phyloP scores from a whole-genome alignment of 2,329 filamentous ascomycete species.

The Penicillium nordicum region DNA sequence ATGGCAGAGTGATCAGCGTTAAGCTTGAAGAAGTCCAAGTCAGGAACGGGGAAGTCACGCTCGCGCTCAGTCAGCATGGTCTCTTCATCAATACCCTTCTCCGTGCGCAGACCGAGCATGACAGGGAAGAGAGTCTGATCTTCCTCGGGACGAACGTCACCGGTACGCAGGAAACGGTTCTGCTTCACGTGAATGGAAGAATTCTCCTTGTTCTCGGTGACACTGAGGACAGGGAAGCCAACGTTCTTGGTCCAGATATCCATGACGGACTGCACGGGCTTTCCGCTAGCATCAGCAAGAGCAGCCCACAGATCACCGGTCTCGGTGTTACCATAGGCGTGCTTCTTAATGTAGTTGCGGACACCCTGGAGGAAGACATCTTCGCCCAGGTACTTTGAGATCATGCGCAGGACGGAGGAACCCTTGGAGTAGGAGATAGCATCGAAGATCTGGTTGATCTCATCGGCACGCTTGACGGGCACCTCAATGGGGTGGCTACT shows the following conservation, averaged over 20 bases:
- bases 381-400: slow-evolving; percentile 91
- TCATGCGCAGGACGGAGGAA: slow-evolving; percentile 93
- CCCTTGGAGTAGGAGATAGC: slow-evolving; percentile 97
- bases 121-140: slow-evolving; percentile 85
- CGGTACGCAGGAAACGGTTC: slow-evolving; percentile 89
- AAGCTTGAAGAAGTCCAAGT: slow-evolving; percentile 89
- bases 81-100: slow-evolving; percentile 75
- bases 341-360: slow-evolving; percentile 86
- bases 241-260: slow-evolving; percentile 97
- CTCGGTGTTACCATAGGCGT: slow-evolving; percentile 92
- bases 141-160: slow-evolving; percentile 89
- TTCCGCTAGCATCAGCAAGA: slow-evolving; percentile 81
- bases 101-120: slow-evolving; percentile 79
- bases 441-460: slow-evolving; percentile 98
- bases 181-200: slow-evolving; percentile 83
- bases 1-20: slow-evolving; percentile 93
- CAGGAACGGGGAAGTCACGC: slow-evolving; percentile 70
- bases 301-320: slow-evolving; percentile 89
- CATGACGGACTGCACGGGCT: slow-evolving; percentile 86
- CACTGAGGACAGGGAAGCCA: slow-evolving; percentile 84
- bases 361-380: slow-evolving; percentile 91
- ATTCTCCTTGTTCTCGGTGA: slow-evolving; percentile 69
- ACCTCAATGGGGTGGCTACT: slow-evolving; percentile 97
- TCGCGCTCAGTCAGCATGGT: slow-evolving; percentile 72
- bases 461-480: slow-evolving; percentile 88